Base-by-base conservation (phyloP, 1,139 yeast genomes). In the Martiniozyma asiatica region DNA sequence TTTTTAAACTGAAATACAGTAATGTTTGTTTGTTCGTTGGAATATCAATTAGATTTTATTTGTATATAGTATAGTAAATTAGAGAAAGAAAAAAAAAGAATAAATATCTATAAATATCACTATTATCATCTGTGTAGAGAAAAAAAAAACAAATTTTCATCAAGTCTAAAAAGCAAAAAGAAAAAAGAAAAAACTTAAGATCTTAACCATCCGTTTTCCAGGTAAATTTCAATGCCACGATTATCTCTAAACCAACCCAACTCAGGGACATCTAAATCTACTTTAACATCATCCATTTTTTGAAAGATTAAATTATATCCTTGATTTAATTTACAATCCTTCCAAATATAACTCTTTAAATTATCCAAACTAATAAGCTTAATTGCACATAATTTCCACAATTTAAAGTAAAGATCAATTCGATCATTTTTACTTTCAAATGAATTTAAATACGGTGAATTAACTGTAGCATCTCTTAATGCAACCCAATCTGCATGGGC, bases 401-500 rank as follows among this genome's bases (percentile, higher is more conserved):
- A 58, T 33, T 71, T 64, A 51, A 71, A 65, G 53, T 76, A 79
- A 13, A 77, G 54, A 22, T 61, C 60, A 37, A 63, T 63, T 53
- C 82, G 64, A 27, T 62, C 63, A 37, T 42, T 49, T 19, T 50
- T 44, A 26, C 45, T 40, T 6, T 25, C 31, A 33, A 50, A 48
- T n/a, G 33, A 34, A 26, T 24, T 35, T n/a, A 50, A 38, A 34
- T 37, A 54, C 15, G 51, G 53, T 2, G 73, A 60, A 31, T 68
- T 66, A 28, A 78, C 65, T 5, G 89, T 78, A 10, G 87, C 80
- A 51, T 76, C 84, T 56, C 87, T 67, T 36, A 85, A 59, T 2
- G 94, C 81, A 29, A 87, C 76, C 89, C 94, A 81, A 56, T 82
- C 94, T 16, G 89, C 92, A 46, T 73, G 72, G 8, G 93, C 87